Percentiles rank a stretch among this genome's conserved stretches.
These are phyloP conservation scores for Penicillium sp. DNA, from an alignment of 2,329 filamentous ascomycete genomes.

Conservation along the genomic window DNA sequence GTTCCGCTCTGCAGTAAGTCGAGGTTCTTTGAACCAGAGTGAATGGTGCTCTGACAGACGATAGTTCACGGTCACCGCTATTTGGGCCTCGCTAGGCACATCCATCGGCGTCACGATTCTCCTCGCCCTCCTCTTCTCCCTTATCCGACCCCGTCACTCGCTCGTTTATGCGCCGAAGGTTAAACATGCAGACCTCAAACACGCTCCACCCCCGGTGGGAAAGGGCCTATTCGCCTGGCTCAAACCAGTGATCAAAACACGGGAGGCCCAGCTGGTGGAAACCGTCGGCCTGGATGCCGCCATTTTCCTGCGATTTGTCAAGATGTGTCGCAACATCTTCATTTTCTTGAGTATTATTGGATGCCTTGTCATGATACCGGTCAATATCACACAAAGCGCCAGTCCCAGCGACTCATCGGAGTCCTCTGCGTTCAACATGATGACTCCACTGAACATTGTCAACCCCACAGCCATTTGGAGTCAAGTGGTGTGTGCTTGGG, in stretches of 20 bases:
- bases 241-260: slow-evolving; percentile 72
- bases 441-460: slow-evolving; percentile 55
- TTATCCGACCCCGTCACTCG: slow-evolving; percentile 86
- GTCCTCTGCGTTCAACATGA: slow-evolving; percentile 38
- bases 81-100: slow-evolving; percentile 77
- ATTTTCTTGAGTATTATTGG: slow-evolving; percentile 70
- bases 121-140: slow-evolving; percentile 79
- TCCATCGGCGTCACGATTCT: slow-evolving; percentile 73
- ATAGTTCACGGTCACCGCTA: slow-evolving; percentile 61
- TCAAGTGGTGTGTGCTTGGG: slow-evolving; percentile 60
- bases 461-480: slow-evolving; percentile 55
- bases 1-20: slow-evolving; percentile 45
- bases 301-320: slow-evolving; percentile 82
- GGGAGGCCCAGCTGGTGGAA: slow-evolving; percentile 75
- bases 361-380: slow-evolving; percentile 75
- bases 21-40: not conserved
- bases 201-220: slow-evolving; percentile 81
- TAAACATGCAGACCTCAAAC: slow-evolving; percentile 87
- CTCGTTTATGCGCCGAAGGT: slow-evolving; percentile 93
- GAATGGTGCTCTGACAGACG: slow-evolving; percentile 7
- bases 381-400: slow-evolving; percentile 65
- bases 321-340: slow-evolving; percentile 94
- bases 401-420: slow-evolving; percentile 24
- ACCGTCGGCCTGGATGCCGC: slow-evolving; percentile 88
- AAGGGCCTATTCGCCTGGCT: slow-evolving; percentile 90